Percentiles rank a stretch among this genome's conserved stretches.
Conservation (phyloP, 257 asterid genomes). For the Rhazya stricta region DNA sequence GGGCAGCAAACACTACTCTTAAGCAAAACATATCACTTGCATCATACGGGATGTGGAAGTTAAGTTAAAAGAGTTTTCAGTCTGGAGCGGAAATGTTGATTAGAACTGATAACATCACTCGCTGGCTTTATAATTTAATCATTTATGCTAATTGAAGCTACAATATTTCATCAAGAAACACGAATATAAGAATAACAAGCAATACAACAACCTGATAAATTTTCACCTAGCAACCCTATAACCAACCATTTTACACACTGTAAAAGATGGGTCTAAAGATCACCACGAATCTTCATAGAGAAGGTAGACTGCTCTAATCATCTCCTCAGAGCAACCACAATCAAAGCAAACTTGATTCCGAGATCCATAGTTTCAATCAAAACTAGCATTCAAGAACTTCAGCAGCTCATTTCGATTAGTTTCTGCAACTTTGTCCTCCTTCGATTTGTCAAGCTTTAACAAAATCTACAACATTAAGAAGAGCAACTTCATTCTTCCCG, state of each 20-base stretch:
- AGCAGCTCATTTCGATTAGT: conserved; percentile 75
- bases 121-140: background rate
- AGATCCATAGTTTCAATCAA: conserved; percentile 50
- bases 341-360: background rate
- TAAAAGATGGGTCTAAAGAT: background rate
- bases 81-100: background rate
- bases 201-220: background rate
- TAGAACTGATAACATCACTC: background rate
- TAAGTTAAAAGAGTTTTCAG: too few relatives aligned
- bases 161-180: background rate
- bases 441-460: conserved; percentile 83
- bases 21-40: too few relatives aligned
- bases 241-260: background rate
- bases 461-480: conserved; percentile 49
- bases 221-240: background rate
- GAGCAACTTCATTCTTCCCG: background rate
- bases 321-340: background rate
- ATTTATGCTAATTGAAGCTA: background rate
- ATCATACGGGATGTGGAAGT: too few relatives aligned
- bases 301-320: conserved; percentile 2
- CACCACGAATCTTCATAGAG: background rate
- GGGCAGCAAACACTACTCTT: too few relatives aligned
- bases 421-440: conserved; percentile 96
- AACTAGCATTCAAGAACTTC: conserved; percentile 92
- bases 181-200: background rate